Evolutionary conservation across 441 rosid genomes (phyloP).

Genomic region (Pelargonium cotyledonis): DNA sequence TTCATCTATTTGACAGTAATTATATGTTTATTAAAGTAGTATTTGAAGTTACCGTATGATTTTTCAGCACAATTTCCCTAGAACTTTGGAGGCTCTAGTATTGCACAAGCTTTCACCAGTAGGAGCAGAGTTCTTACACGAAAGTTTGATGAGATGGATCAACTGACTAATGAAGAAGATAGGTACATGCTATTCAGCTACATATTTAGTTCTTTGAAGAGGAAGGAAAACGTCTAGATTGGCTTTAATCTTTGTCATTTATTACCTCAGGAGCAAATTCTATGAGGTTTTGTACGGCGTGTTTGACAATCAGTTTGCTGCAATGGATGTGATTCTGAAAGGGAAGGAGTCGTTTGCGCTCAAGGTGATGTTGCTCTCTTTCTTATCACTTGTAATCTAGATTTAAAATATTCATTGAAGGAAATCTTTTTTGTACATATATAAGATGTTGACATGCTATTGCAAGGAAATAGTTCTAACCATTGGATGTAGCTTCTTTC

Average conservation of each 20-base stretch:
- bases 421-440: not conserved
- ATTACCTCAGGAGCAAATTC: conserved; percentile 55
- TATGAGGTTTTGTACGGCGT: conserved; percentile 63
- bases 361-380: conserved; percentile 36
- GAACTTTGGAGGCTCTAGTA: conserved; percentile 77
- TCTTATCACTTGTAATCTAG: not conserved
- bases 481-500: not conserved
- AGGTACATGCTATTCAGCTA: conserved; percentile 34
- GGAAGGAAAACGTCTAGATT: conserved; percentile 14
- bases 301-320: conserved; percentile 79
- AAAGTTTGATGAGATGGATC: conserved; percentile 80
- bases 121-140: conserved; percentile 73
- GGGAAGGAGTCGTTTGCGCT: conserved; percentile 70
- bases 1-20: not conserved
- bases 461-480: too few relatives aligned
- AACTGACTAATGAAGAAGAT: conserved; percentile 50
- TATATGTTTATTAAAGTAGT: not conserved
- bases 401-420: not conserved
- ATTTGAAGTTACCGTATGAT: not conserved
- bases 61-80: conserved; percentile 71
- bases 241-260: conserved; percentile 11
- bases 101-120: conserved; percentile 76
- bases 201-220: conserved; percentile 10
- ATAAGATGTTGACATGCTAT: too few relatives aligned
- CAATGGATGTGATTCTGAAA: conserved; percentile 71